Evolutionary conservation across 352 stramenopile species (phyloP), one percentile per base, ranked within the genome.

Genomic region (Albugo candida): DNA sequence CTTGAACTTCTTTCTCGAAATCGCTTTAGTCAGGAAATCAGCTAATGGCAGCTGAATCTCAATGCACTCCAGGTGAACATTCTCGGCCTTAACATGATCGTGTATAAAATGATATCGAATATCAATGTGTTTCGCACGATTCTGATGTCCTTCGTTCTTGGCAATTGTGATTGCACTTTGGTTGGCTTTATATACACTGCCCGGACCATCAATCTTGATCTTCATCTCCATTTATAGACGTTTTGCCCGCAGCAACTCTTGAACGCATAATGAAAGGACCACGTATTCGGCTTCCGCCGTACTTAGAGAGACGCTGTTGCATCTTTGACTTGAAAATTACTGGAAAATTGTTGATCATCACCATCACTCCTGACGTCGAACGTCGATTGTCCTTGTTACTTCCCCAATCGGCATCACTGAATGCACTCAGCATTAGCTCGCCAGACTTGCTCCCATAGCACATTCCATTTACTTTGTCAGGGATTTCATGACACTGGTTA

Each of bases 261-360:
- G 14, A 39, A 20, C 14, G 50, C 17, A 45, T 36, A 59, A 41
- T 54, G 41, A 27, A 36, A 41, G 24, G 8, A 10, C 3, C 8
- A 31, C 8, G 24, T 3, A 31, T 31, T 31, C 8, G 3, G 8
- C 24, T 10, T 60, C 47, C 2, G 27, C 38, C 36, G 41, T 60
- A 42, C 37, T 52, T 19, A 60, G 48, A 2, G 52, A 43, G 5
- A 60, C 54, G 16, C 16, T n/a, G 13, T 54, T 64, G 52, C 0
- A 20, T 41, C 13, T 54, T 58, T n/a, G 53, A 60, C 34, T 61
- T 61, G 41, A 47, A 68, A 13, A 59, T 38, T 1, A 57, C 38
- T 1, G 49, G 50, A 2, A 39, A 50, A 10, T 41, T 42, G 13
- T 51, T 47, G 3, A 57, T 54, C 18, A 54, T 27, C 24, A 57